Evolutionary conservation across 176 grass and related monocot genomes (phyloP), one percentile per base, ranked within the genome.

Genomic region (Oryza australiensis): DNA sequence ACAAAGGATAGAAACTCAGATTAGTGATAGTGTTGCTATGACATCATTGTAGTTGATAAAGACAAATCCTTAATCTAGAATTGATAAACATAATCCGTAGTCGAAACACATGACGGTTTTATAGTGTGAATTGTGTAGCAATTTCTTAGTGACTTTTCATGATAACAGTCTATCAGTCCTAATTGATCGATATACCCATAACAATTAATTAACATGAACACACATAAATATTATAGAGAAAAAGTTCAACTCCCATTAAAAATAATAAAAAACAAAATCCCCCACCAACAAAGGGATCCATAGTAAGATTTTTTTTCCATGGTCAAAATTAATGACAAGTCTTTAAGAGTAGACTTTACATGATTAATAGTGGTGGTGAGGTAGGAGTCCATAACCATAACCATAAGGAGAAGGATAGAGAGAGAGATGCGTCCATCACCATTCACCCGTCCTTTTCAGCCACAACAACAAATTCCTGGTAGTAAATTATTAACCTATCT

Each of bases 381-480:
- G 33, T 0, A 32, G 57, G 13, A 42, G 13, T 38, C 38, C 24
- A 37, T 37, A 8, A 37, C 34, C 34, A 35, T 35, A 35, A 8
- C n/a, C n/a, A n/a, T n/a, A n/a, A 1, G 7, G 4, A 37, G 35
- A 37, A n/a, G n/a, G 35, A 37, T 2, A 35, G 0, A 35, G 63
- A 67, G 33, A 60, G 66, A 66, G 57, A 45, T 46, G 77, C 62
- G 34, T 68, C 74, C 28, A 48, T 18, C 57, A 14, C 45, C n/a
- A 60, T 60, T 60, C 76, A 70, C 24, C 41, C 1, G 66, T 78
- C 86, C 73, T 70, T 22, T 41, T 88, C 86, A 32, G 69, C 66
- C 2, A 23, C 55, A 83, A 57, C 75, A 46, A 74, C 68, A 35
- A 79, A 60, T 37, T 68, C 32, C 66, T 63, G 62, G 60, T 24